phyloP scores from a whole-genome alignment of 148 eudicot genomes.

The Oxyria digyna region DNA sequence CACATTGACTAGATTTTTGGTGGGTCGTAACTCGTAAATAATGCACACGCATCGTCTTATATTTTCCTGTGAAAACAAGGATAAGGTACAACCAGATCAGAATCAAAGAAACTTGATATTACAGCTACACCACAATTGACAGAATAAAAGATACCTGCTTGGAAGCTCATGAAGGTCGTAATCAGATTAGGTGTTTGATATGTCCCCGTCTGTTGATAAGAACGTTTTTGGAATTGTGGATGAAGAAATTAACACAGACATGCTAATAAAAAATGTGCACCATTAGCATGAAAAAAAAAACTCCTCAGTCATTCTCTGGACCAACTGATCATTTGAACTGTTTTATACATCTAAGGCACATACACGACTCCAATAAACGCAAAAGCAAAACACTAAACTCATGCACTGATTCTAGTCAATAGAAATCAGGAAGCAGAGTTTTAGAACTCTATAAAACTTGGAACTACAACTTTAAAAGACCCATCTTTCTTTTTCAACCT shows the following conservation, averaged over 20 bases:
- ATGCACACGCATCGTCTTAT: no score
- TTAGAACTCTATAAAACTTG: neutral
- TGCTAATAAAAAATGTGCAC: neutral
- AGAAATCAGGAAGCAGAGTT: neutral
- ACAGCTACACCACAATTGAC: neutral
- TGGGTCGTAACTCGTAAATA: no score
- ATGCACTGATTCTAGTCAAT: neutral
- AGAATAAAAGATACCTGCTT: slow-evolving; percentile 29
- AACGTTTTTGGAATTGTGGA: no score
- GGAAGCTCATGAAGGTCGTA: slow-evolving; percentile 97
- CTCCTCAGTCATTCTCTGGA: neutral
- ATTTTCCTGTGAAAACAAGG: no score
- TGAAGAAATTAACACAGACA: neutral
- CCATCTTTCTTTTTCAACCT: neutral
- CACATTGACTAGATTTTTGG: no score
- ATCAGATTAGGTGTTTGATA: slow-evolving; percentile 83
- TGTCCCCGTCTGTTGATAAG: slow-evolving; percentile 30
- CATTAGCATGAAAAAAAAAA: neutral
- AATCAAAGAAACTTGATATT: no score
- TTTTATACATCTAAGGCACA: neutral
- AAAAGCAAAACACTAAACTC: neutral
- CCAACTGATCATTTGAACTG: neutral
- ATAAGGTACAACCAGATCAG: no score
- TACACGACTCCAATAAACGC: neutral
- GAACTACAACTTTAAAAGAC: neutral